These are phyloP conservation scores for Panicum hallii DNA, from an alignment of 202 grass and related monocot species.

Conservation along the genomic window DNA sequence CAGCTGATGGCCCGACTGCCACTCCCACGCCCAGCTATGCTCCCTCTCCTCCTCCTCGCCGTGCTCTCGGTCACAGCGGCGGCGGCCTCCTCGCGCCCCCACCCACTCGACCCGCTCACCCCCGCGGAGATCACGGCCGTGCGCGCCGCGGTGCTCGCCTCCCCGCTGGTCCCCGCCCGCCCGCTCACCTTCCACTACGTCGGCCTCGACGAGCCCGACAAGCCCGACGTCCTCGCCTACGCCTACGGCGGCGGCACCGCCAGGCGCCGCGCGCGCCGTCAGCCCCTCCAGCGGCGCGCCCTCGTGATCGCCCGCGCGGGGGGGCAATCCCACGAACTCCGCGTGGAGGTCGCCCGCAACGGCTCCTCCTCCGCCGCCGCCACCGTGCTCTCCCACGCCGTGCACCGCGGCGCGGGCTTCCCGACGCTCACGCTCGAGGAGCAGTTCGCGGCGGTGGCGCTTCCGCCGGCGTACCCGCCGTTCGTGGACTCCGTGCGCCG, in stretches of 20 bases:
- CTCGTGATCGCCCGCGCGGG: conserved; percentile 65
- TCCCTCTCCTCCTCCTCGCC: neutral
- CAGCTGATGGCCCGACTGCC: neutral
- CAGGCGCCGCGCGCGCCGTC: neutral
- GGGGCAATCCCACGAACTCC: conserved; percentile 47
- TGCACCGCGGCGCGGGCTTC: conserved; percentile 62
- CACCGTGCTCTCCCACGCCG: conserved; percentile 48
- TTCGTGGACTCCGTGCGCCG: conserved; percentile 41
- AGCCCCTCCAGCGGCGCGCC: conserved; percentile 39
- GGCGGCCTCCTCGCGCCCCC: neutral
- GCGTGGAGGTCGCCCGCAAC: conserved; percentile 28
- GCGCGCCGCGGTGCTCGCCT: conserved; percentile 33
- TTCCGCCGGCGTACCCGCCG: conserved; percentile 55
- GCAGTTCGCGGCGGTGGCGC: conserved; percentile 50
- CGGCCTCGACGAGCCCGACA: conserved; percentile 71
- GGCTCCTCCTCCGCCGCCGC: neutral
- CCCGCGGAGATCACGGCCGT: conserved; percentile 43
- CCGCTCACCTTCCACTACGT: conserved; percentile 64
- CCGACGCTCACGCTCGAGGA: conserved; percentile 67
- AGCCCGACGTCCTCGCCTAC: conserved; percentile 51
- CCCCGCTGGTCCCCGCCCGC: conserved; percentile 29
- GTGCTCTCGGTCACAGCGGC: neutral
- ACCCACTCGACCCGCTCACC: conserved; percentile 63
- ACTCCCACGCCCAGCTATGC: neutral
- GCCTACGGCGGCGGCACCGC: neutral